Conservation (phyloP, 1,284 basidiomycete species). For the Ganoderma lingzhi region DNA sequence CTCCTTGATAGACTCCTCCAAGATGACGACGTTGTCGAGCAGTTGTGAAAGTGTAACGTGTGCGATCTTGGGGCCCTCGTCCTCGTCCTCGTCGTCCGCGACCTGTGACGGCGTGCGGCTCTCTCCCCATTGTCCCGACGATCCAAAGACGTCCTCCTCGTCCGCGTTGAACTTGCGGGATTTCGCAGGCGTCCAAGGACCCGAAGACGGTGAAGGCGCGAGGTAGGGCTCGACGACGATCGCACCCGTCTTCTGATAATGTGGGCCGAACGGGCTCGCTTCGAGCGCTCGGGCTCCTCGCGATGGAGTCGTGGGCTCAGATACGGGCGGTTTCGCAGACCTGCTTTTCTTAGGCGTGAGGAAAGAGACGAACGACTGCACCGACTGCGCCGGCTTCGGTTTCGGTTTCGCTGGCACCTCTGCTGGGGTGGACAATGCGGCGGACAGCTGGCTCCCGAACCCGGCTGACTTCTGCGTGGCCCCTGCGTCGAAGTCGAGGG, state of each 20-base stretch:
- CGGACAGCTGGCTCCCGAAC: slow-evolving; percentile 12
- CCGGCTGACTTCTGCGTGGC: slow-evolving; percentile 26
- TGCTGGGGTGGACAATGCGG: slow-evolving; percentile 30
- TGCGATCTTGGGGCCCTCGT: slow-evolving; percentile 41
- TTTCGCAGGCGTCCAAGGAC: slow-evolving; percentile 69
- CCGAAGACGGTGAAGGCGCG: slow-evolving; percentile 64
- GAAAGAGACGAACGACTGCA: slow-evolving; percentile 76
- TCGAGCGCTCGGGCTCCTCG: slow-evolving; percentile 55
- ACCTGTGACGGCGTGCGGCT: slow-evolving; percentile 39
- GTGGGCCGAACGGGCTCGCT: slow-evolving; percentile 83
- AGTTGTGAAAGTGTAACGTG: slow-evolving; percentile 82
- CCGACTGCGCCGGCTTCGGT: slow-evolving; percentile 57
- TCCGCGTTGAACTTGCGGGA: slow-evolving; percentile 58
- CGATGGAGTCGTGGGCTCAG: slow-evolving; percentile 55
- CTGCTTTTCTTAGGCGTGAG: slow-evolving; percentile 79
- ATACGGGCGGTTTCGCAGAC: slow-evolving; percentile 37
- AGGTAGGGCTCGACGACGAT: slow-evolving; percentile 79
- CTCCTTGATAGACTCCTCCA: slow-evolving; percentile 97
- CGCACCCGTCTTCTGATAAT: slow-evolving; percentile 83
- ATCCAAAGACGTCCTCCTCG: slow-evolving; percentile 74
- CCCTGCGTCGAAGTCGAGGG: slow-evolving; percentile 60
- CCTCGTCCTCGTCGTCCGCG: slow-evolving; percentile 46
- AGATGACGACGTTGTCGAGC: slow-evolving; percentile 93
- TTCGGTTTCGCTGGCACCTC: slow-evolving; percentile 47
- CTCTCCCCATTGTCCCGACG: slow-evolving; percentile 63